Conservation (phyloP, 345 rosid genomes). For the Limnanthes douglasii region DNA sequence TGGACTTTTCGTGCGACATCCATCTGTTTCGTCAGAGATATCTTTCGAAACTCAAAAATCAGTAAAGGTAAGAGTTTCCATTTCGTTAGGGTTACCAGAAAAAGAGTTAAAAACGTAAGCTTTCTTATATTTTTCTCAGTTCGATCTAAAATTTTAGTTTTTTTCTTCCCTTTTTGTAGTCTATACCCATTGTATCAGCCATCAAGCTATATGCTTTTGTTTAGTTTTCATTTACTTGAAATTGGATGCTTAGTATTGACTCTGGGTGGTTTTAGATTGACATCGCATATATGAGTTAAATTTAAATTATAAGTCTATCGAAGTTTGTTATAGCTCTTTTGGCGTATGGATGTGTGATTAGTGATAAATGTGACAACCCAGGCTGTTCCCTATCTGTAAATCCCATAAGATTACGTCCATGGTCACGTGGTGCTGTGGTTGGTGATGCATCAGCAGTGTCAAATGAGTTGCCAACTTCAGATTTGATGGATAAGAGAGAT, state of each 20-base stretch:
- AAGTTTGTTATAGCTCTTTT: not conserved
- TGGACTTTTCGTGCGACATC: constrained; percentile 2
- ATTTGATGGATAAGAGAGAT: not conserved
- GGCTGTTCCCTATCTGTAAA: constrained; percentile 13
- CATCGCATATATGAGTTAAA: too few species aligned
- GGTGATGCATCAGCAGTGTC: constrained; percentile 17
- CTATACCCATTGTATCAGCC: not conserved
- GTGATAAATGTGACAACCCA: constrained; percentile 12
- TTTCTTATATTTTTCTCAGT: too few species aligned
- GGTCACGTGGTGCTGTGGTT: constrained; percentile 13
- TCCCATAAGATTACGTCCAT: constrained; percentile 8
- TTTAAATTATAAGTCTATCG: too few species aligned
- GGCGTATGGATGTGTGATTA: not conserved
- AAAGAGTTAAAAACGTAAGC: too few species aligned
- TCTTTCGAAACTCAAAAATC: constrained; percentile 5
- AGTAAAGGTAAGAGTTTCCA: constrained; percentile 6
- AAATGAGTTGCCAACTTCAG: constrained; percentile 9
- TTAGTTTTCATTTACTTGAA: not conserved
- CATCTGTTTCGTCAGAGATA: constrained; percentile 4
- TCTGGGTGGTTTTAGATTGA: too few species aligned
- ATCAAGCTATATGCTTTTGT: not conserved
- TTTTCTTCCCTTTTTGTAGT: not conserved
- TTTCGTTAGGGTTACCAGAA: not conserved
- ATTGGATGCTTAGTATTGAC: too few species aligned
- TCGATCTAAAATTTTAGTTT: not conserved